A percentile compares a stretch with the other conserved stretches of the same genome.
These are phyloP conservation scores for Penicillium silybi DNA, from an alignment of 495 filamentous ascomycete species.

Conservation along the genomic window DNA sequence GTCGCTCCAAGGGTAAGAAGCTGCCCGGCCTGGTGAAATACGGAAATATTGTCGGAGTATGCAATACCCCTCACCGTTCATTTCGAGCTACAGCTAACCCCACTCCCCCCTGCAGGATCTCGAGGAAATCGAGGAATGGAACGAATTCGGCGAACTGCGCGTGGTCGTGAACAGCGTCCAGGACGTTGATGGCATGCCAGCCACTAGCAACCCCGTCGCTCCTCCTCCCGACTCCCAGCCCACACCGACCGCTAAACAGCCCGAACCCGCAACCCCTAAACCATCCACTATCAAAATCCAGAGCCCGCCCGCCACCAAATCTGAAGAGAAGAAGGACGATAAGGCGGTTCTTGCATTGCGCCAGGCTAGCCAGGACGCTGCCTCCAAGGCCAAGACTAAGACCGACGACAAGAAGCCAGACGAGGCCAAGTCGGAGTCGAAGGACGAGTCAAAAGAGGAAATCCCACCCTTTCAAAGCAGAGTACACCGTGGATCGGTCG, in stretches of 20 bases:
- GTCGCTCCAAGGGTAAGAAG: slow-evolving; percentile 74
- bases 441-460: slow-evolving; percentile 1
- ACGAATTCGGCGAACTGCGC: slow-evolving; percentile 94
- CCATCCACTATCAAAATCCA: slow-evolving; percentile 43
- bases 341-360: slow-evolving; percentile 52
- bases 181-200: slow-evolving; percentile 33
- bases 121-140: slow-evolving; percentile 96
- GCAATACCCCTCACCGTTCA: slow-evolving; percentile 27
- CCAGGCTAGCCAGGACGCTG: slow-evolving; percentile 67
- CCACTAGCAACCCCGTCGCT: slow-evolving; percentile 43
- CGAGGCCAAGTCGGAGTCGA: slow-evolving; percentile 6
- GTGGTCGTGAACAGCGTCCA: slow-evolving; percentile 60
- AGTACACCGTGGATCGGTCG: slow-evolving; percentile 25
- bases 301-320: slow-evolving; percentile 34
- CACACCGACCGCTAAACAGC: slow-evolving; percentile 34
- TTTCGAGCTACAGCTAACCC: slow-evolving; percentile 3
- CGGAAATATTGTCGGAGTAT: slow-evolving; percentile 80
- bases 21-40: slow-evolving; percentile 85
- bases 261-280: slow-evolving; percentile 32
- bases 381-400: slow-evolving; percentile 52
- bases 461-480: neutral
- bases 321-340: slow-evolving; percentile 29
- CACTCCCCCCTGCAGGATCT: slow-evolving; percentile 60
- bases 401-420: slow-evolving; percentile 16
- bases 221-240: slow-evolving; percentile 21